Evolutionary conservation across 352 stramenopile genomes (phyloP).

Genomic region (Elongisporangium prolatum): DNA sequence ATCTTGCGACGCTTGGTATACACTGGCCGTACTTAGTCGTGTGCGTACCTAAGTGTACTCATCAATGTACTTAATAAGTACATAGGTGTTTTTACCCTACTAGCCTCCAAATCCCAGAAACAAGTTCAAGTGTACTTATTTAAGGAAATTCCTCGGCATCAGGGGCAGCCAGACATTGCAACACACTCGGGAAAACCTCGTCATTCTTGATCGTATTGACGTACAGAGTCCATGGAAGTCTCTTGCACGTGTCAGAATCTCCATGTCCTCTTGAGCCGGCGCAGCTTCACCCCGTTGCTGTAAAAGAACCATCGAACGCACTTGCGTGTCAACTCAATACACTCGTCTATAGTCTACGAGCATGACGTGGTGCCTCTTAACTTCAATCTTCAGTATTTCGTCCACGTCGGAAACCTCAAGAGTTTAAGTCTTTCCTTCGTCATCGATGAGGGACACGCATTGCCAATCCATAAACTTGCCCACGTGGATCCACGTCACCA

Average conservation of each 20-base stretch:
- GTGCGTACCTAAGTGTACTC: too few species aligned
- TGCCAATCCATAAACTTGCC: background rate
- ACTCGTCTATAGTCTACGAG: background rate
- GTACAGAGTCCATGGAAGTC: slow-evolving; percentile 15
- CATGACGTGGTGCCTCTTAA: background rate
- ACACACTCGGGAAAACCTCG: too few species aligned
- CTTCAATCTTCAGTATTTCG: slow-evolving; percentile 3
- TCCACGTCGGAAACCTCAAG: slow-evolving; percentile 2
- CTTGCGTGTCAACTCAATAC: too few species aligned
- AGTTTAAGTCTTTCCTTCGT: too few species aligned
- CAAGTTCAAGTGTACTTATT: too few species aligned
- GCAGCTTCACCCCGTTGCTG: background rate
- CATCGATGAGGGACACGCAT: slow-evolving; percentile 2
- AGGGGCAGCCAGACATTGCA: slow-evolving; percentile 1
- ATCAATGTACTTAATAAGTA: too few species aligned
- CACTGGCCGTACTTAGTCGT: too few species aligned
- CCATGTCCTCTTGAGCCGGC: slow-evolving; percentile 8
- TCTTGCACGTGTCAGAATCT: slow-evolving; percentile 2
- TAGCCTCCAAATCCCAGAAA: too few species aligned
- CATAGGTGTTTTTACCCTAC: too few species aligned
- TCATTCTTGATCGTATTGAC: slow-evolving; percentile 10
- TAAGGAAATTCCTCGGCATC: too few species aligned
- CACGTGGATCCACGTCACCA: slow-evolving; percentile 13
- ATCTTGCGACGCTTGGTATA: too few species aligned
- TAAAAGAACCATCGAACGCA: slow-evolving; percentile 2